Evolutionary conservation across 139 green algal genomes (phyloP).

Genomic region (Zygnema circumcarinatum): DNA sequence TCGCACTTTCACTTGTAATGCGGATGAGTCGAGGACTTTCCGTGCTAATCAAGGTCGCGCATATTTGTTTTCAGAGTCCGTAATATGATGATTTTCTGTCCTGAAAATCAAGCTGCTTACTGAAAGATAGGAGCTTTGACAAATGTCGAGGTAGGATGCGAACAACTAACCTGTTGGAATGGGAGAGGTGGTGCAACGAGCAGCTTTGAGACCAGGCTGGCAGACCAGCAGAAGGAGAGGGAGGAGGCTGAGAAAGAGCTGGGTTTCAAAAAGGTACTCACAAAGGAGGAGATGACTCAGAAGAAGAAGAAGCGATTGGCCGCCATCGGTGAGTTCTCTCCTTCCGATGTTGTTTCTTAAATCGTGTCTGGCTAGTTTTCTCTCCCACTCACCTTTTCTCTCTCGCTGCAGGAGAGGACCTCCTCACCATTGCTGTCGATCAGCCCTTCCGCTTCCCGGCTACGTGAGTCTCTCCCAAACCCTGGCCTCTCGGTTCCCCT

Average conservation of each 20-base stretch:
- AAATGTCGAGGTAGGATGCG: no score
- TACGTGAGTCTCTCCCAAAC: constrained; percentile 62
- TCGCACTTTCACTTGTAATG: no score
- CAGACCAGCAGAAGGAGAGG: constrained; percentile 68
- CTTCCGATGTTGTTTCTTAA: not conserved
- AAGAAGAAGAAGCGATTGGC: constrained; percentile 86
- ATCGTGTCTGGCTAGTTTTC: not conserved
- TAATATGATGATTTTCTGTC: no score
- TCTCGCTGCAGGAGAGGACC: constrained; percentile 88
- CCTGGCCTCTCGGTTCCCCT: constrained; percentile 2
- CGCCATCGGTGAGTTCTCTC: constrained; percentile 45
- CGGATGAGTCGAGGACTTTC: no score
- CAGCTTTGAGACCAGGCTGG: constrained; percentile 76
- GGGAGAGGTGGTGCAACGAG: not conserved
- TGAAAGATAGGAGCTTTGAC: no score
- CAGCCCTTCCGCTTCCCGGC: constrained; percentile 98
- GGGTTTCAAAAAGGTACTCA: constrained; percentile 83
- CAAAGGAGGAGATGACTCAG: constrained; percentile 77
- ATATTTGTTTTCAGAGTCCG: no score
- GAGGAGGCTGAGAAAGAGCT: constrained; percentile 59
- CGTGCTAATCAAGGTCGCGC: no score
- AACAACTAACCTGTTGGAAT: no score
- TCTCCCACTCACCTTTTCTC: not conserved
- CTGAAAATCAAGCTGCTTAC: no score
- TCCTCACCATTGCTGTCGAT: constrained; percentile 90